A percentile compares a stretch with the other conserved stretches of the same genome.
These are phyloP conservation scores for Cladosporium oxysporum DNA, from an alignment of 2,329 filamentous ascomycete species.

Conservation along the genomic window DNA sequence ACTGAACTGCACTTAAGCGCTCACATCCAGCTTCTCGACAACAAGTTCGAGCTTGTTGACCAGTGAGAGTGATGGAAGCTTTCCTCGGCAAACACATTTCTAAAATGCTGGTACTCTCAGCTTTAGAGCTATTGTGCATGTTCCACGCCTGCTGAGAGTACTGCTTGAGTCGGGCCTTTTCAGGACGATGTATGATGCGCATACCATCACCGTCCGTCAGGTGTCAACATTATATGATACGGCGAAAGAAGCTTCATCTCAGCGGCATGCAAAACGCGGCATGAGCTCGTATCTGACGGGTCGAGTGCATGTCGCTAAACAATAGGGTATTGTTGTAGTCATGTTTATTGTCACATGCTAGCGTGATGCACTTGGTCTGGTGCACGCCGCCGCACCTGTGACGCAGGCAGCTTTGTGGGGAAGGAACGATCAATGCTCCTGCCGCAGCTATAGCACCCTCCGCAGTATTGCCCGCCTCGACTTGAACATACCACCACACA, in stretches of 20 bases:
- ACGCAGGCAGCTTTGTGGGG: slow-evolving; percentile 17
- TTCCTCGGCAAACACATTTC: neutral
- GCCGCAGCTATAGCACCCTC: slow-evolving; percentile 10
- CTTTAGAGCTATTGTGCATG: neutral
- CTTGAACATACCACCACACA: neutral
- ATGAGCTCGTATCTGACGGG: neutral
- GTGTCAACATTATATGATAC: neutral
- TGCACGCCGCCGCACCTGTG: slow-evolving; percentile 9
- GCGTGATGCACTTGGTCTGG: slow-evolving; percentile 11
- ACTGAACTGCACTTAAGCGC: neutral
- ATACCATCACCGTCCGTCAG: neutral
- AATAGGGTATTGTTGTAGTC: neutral
- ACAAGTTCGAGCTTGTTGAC: neutral
- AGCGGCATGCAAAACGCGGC: neutral
- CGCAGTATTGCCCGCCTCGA: slow-evolving; percentile 10
- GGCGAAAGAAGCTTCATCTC: neutral
- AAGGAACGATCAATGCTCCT: slow-evolving; percentile 16
- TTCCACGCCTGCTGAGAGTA: neutral
- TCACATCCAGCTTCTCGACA: neutral
- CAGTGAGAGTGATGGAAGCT: neutral
- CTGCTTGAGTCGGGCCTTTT: neutral
- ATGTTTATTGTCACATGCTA: slow-evolving; percentile 15
- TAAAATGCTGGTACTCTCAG: neutral
- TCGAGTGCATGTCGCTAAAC: neutral
- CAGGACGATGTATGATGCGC: neutral